phyloP scores from a whole-genome alignment of 2,329 filamentous ascomycete species.

The Aspergillus intermedius region DNA sequence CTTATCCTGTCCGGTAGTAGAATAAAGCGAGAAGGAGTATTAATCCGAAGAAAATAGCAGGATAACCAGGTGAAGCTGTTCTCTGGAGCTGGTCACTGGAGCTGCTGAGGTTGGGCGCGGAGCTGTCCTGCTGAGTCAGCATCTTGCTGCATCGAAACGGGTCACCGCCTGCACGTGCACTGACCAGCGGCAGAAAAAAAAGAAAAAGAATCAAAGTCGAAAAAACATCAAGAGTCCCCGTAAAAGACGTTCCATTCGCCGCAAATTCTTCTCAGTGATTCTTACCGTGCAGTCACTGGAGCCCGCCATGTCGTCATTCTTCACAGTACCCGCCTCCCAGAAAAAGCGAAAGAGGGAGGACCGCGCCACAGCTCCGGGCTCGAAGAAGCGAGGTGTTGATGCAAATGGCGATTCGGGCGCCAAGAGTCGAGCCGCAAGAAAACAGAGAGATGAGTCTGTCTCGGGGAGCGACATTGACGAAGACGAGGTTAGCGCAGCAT shows the following conservation, averaged over 20 bases:
- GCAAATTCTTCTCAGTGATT: not conserved
- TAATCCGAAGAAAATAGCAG: conserved; percentile 14
- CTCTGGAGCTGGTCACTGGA: conserved; percentile 39
- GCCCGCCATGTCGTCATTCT: conserved; percentile 79
- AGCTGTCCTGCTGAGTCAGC: conserved; percentile 31
- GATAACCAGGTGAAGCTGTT: conserved; percentile 18
- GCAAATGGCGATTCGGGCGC: conserved; percentile 23
- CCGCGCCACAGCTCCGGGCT: conserved; percentile 34
- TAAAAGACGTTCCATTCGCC: not conserved
- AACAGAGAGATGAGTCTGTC: conserved; percentile 67
- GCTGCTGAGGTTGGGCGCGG: conserved; percentile 16
- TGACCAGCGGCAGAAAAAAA: conserved; percentile 33
- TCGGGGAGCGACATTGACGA: conserved; percentile 74
- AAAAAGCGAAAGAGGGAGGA: conserved; percentile 79
- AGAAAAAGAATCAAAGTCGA: conserved; percentile 3
- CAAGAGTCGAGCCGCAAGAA: conserved; percentile 40
- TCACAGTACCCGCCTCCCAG: conserved; percentile 77
- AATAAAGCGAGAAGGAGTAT: conserved; percentile 13
- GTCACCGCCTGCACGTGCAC: conserved; percentile 11
- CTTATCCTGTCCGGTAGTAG: conserved; percentile 2
- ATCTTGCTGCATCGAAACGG: conserved; percentile 17
- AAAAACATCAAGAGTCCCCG: not conserved
- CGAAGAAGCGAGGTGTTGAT: conserved; percentile 41
- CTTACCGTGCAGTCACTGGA: not conserved
- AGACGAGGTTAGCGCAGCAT: conserved; percentile 48